Percentiles rank a stretch among this genome's conserved stretches.
phyloP scores from a whole-genome alignment of 169 alveolate species.

The Cryptosporidium canis region DNA sequence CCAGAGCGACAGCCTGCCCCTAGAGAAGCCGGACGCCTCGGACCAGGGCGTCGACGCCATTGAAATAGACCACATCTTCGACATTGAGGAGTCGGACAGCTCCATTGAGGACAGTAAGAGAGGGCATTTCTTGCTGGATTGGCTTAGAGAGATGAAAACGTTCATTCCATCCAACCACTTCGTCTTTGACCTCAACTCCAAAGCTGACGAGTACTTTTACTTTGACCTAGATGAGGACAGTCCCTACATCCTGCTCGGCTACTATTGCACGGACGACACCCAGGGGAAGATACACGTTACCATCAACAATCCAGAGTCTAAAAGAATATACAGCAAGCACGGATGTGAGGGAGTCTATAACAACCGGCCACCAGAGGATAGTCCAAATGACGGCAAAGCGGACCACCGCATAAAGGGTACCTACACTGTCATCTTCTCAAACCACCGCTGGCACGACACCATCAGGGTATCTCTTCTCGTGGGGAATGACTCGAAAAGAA shows the following conservation, averaged over 20 bases:
- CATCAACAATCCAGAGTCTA: conserved; percentile 68
- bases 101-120: conserved; percentile 13
- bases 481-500: conserved; percentile 35
- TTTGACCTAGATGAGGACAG: conserved; percentile 28
- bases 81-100: conserved; percentile 3
- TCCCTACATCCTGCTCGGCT: conserved; percentile 49
- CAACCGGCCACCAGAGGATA: background rate
- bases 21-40: background rate
- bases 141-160: conserved; percentile 49
- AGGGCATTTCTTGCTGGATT: conserved; percentile 37
- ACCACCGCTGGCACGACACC: conserved; percentile 64
- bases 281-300: conserved; percentile 49
- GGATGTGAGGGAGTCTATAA: conserved; percentile 71
- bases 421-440: conserved; percentile 52
- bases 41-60: background rate
- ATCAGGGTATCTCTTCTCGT: conserved; percentile 36
- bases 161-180: conserved; percentile 49
- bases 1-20: background rate
- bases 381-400: background rate
- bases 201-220: conserved; percentile 63
- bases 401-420: conserved; percentile 63
- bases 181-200: conserved; percentile 44
- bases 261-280: conserved; percentile 49
- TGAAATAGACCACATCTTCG: conserved; percentile 1
- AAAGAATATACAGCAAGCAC: conserved; percentile 37